phyloP scores from a whole-genome alignment of 202 grass and related monocot species.

The Eragrostis tef region DNA sequence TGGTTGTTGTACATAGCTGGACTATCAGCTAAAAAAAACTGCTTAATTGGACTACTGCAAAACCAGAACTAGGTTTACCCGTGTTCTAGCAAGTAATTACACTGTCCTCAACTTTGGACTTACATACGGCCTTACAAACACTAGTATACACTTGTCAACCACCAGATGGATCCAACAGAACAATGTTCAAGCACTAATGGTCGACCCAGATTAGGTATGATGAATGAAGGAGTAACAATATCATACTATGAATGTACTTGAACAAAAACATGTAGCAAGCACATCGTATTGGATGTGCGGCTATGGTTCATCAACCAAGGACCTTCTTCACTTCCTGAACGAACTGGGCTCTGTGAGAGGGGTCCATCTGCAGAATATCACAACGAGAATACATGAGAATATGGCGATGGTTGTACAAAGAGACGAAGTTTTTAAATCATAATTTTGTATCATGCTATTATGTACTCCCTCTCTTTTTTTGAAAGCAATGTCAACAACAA shows the following conservation, averaged over 20 bases:
- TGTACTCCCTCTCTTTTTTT: too few species aligned
- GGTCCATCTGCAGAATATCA: slow-evolving; percentile 62
- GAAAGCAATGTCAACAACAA: too few species aligned
- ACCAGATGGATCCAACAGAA: neutral
- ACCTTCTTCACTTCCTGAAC: slow-evolving; percentile 64
- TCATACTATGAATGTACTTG: slow-evolving; percentile 55
- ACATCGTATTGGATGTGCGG: slow-evolving; percentile 41
- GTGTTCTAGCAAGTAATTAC: neutral
- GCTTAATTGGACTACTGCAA: neutral
- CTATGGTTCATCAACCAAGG: slow-evolving; percentile 49
- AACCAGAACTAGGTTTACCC: slow-evolving; percentile 35
- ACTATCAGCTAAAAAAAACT: slow-evolving; percentile 28
- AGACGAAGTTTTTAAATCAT: neutral
- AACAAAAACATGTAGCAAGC: slow-evolving; percentile 44
- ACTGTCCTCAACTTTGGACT: neutral
- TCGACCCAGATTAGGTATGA: slow-evolving; percentile 22
- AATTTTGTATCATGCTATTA: slow-evolving; percentile 2
- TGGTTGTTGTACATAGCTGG: slow-evolving; percentile 31
- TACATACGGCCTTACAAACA: slow-evolving; percentile 25
- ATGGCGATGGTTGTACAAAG: neutral
- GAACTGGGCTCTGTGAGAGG: slow-evolving; percentile 61
- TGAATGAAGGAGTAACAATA: slow-evolving; percentile 27
- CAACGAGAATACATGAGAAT: slow-evolving; percentile 36
- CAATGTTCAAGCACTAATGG: slow-evolving; percentile 25
- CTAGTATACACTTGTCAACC: slow-evolving; percentile 38